Conservation (phyloP, 257 asterid genomes). For the Przewalskia tangutica region DNA sequence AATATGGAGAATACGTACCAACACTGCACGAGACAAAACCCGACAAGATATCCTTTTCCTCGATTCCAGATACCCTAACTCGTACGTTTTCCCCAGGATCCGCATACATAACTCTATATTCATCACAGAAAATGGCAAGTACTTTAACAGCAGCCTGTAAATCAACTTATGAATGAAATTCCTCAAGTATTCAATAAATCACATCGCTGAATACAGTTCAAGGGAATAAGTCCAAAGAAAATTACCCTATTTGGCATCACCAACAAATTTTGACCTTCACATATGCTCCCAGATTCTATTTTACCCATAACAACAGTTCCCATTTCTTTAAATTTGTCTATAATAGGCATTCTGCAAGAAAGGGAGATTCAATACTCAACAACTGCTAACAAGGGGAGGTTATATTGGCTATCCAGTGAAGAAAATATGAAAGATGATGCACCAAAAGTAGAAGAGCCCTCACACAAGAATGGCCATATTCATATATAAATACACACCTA, state of each 20-base stretch:
- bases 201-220: neutral
- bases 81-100: conserved; percentile 97
- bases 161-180: neutral
- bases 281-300: conserved; percentile 81
- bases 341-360: conserved; percentile 61
- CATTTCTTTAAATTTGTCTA: conserved; percentile 89
- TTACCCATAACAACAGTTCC: conserved; percentile 98
- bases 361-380: neutral
- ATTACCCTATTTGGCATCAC: conserved; percentile 93
- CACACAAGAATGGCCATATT: neutral
- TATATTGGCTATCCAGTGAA: neutral
- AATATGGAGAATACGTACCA: conserved; percentile 33
- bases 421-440: neutral
- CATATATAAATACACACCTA: neutral
- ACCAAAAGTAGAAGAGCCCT: neutral
- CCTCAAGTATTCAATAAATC: neutral
- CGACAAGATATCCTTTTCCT: conserved; percentile 67
- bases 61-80: conserved; percentile 75
- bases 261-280: conserved; percentile 73
- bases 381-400: neutral
- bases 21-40: conserved; percentile 66
- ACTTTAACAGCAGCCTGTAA: conserved; percentile 74
- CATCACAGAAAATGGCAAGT: conserved; percentile 61
- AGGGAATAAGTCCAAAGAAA: neutral
- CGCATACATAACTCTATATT: conserved; percentile 55